Conservation (phyloP, 495 filamentous ascomycete species). For the Annulohypoxylon nitens region DNA sequence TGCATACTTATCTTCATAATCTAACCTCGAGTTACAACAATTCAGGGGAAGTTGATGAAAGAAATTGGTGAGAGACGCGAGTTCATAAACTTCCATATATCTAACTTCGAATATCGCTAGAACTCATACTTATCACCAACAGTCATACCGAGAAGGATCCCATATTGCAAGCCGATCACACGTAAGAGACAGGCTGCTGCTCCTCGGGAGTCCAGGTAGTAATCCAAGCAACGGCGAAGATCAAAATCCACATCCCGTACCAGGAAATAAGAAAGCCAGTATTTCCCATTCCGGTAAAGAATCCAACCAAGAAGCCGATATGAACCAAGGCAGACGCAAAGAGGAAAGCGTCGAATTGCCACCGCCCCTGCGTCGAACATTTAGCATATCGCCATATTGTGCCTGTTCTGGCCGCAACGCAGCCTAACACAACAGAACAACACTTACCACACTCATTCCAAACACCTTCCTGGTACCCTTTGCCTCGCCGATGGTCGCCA, state of each 20-base stretch:
- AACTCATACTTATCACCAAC: neutral
- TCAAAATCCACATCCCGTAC: slow-evolving; percentile 42
- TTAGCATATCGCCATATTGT: slow-evolving; percentile 21
- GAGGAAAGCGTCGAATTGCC: slow-evolving; percentile 44
- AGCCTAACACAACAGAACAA: neutral
- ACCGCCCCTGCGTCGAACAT: slow-evolving; percentile 21
- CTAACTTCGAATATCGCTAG: no score
- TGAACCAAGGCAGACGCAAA: slow-evolving; percentile 30
- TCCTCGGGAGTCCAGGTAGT: slow-evolving; percentile 31
- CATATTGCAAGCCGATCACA: neutral
- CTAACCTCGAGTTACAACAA: no score
- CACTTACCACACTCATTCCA: slow-evolving; percentile 32
- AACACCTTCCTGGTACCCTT: slow-evolving; percentile 32
- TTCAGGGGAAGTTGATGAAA: no score
- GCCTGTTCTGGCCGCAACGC: no score
- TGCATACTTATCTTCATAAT: no score
- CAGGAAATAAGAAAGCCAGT: slow-evolving; percentile 26
- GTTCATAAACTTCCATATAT: no score
- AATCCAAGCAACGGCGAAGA: slow-evolving; percentile 36
- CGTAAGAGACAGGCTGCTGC: slow-evolving; percentile 17
- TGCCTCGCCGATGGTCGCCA: slow-evolving; percentile 40
- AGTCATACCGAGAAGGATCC: neutral
- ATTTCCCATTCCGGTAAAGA: slow-evolving; percentile 30
- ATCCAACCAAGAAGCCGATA: slow-evolving; percentile 23
- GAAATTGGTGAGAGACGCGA: no score